These are phyloP conservation scores for Teratosphaeria pseudoeucalypti DNA, from an alignment of 2,329 filamentous ascomycete species.

Conservation along the genomic window DNA sequence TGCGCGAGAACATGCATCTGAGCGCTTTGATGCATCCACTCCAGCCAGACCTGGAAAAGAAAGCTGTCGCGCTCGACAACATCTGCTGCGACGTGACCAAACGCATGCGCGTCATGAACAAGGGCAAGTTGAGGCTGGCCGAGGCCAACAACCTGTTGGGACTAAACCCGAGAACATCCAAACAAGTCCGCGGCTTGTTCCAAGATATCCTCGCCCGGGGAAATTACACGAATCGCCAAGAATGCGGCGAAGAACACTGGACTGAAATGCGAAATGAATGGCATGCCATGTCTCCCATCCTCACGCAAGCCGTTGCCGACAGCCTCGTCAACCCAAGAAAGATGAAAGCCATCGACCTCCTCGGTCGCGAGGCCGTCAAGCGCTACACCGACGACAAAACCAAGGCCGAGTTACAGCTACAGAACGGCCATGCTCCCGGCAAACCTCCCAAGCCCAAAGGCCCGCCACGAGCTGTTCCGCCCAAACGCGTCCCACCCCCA, in stretches of 20 bases:
- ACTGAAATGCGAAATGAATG: slow-evolving; percentile 57
- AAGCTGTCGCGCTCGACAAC: slow-evolving; percentile 62
- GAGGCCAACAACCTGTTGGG: slow-evolving; percentile 64
- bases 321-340: slow-evolving; percentile 32
- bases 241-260: slow-evolving; percentile 63
- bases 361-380: slow-evolving; percentile 70
- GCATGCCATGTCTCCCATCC: slow-evolving; percentile 34
- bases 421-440: slow-evolving; percentile 27
- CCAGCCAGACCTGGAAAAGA: slow-evolving; percentile 49
- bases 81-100: slow-evolving; percentile 77
- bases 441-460: slow-evolving; percentile 1
- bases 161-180: slow-evolving; percentile 57
- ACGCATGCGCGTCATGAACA: slow-evolving; percentile 52
- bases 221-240: slow-evolving; percentile 62
- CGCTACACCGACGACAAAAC: slow-evolving; percentile 51
- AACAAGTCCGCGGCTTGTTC: slow-evolving; percentile 56
- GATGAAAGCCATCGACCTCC: slow-evolving; percentile 55
- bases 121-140: slow-evolving; percentile 58
- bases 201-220: slow-evolving; percentile 55
- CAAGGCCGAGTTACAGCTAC: slow-evolving; percentile 10
- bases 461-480: background rate
- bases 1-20: slow-evolving; percentile 55
- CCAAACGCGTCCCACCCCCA: background rate
- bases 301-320: slow-evolving; percentile 12
- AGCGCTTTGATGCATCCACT: slow-evolving; percentile 48